phyloP scores from a whole-genome alignment of 2,329 filamentous ascomycete species.

The Penicillium corylophilum region DNA sequence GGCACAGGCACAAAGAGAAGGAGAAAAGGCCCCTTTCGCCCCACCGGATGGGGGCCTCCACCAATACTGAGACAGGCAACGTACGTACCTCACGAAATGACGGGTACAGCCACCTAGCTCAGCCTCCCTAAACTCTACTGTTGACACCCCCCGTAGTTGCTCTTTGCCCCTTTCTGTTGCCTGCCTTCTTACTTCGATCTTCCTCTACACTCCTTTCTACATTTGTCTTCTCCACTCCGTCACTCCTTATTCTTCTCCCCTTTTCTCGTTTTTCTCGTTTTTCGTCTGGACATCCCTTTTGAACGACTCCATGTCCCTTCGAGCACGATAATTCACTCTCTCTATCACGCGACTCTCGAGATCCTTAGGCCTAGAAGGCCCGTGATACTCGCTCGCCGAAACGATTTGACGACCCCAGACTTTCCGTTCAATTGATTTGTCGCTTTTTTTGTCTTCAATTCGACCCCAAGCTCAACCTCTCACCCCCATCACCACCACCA shows the following conservation, averaged over 20 bases:
- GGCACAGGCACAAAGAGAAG: not conserved
- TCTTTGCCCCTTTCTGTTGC: slow-evolving; percentile 1
- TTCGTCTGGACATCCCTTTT: not conserved
- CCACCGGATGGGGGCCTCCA: not conserved
- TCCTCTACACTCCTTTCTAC: slow-evolving; percentile 1
- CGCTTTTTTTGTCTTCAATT: not conserved
- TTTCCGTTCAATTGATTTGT: not conserved
- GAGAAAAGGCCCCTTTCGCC: not conserved
- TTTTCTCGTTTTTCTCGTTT: not conserved
- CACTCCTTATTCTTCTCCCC: slow-evolving; percentile 8
- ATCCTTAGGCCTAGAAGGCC: not conserved
- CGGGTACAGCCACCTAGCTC: not conserved
- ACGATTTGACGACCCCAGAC: not conserved
- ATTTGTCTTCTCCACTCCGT: not conserved
- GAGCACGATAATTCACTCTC: not conserved
- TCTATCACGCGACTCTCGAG: not conserved
- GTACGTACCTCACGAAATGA: not conserved
- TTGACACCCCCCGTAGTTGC: not conserved
- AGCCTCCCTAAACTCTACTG: not conserved
- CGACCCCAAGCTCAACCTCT: not conserved
- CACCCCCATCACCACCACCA: too few relatives aligned
- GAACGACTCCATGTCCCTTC: not conserved
- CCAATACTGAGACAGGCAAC: not conserved
- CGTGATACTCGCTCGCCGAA: not conserved
- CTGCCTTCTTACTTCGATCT: not conserved